These are phyloP conservation scores for Benincasa hispida DNA, from an alignment of 306 rosid genomes.

Conservation along the genomic window DNA sequence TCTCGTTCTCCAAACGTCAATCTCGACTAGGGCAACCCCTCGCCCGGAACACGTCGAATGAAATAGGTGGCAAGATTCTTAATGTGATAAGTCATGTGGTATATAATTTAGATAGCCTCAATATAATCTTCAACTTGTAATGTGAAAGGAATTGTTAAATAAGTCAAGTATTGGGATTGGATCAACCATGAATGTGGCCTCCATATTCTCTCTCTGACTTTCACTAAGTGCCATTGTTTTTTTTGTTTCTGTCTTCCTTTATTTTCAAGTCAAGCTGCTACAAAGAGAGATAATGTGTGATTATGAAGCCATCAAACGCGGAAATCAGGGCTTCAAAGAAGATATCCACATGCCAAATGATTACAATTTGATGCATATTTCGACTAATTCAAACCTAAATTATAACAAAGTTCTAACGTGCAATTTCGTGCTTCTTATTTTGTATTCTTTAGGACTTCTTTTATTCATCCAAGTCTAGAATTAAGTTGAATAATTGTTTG, in stretches of 20 bases:
- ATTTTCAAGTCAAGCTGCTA: background rate
- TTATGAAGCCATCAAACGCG: too few species aligned
- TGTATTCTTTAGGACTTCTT: too few species aligned
- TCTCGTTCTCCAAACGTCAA: background rate
- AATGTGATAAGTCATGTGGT: too few species aligned
- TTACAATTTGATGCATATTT: background rate
- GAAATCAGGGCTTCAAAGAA: background rate
- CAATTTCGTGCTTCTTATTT: background rate
- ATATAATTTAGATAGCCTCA: background rate
- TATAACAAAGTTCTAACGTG: background rate
- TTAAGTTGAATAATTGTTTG: background rate
- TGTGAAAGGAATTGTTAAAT: background rate
- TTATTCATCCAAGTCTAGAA: background rate
- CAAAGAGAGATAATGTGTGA: background rate
- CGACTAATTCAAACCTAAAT: background rate
- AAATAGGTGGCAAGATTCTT: too few species aligned
- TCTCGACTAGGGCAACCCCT: too few species aligned
- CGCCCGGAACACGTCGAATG: too few species aligned
- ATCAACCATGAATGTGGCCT: background rate
- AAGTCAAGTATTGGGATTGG: background rate
- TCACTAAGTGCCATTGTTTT: background rate
- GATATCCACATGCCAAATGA: background rate
- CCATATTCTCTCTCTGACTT: background rate
- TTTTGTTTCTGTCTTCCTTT: background rate
- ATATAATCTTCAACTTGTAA: background rate